Evolutionary conservation across 208 protist genomes (phyloP).

Genomic region (Polymyxa betae): DNA sequence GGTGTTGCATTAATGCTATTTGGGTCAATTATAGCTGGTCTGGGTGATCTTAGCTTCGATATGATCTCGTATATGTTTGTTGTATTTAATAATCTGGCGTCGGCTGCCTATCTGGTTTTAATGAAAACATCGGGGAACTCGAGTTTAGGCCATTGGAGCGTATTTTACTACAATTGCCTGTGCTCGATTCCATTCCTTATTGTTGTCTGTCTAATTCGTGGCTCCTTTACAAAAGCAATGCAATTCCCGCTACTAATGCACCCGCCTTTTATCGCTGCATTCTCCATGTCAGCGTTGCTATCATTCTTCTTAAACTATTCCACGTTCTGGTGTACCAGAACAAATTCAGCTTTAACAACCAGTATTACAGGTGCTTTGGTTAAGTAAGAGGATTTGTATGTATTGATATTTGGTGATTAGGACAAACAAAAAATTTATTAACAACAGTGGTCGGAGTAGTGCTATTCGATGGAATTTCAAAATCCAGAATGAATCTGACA

Average conservation of each 20-base stretch:
- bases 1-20: background rate
- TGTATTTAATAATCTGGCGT: background rate
- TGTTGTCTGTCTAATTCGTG: background rate
- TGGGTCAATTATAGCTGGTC: background rate
- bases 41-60: background rate
- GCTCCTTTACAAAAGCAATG: background rate
- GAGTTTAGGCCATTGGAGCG: background rate
- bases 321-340: constrained; percentile 7
- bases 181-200: background rate
- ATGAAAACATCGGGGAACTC: background rate
- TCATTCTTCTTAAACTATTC: background rate
- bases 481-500: background rate
- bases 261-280: background rate
- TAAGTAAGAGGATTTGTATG: too few species aligned
- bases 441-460: background rate
- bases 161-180: background rate
- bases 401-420: too few species aligned
- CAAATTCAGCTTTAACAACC: background rate
- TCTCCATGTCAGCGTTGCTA: background rate
- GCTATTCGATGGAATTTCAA: background rate
- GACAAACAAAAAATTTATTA: background rate
- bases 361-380: too few species aligned
- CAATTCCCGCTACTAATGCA: background rate
- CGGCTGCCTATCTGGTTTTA: background rate
- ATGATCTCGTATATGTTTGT: background rate